These are phyloP conservation scores for Lunularia cruciata DNA, from an alignment of 225 moss, liverwort and hornwort species.

Conservation along the genomic window DNA sequence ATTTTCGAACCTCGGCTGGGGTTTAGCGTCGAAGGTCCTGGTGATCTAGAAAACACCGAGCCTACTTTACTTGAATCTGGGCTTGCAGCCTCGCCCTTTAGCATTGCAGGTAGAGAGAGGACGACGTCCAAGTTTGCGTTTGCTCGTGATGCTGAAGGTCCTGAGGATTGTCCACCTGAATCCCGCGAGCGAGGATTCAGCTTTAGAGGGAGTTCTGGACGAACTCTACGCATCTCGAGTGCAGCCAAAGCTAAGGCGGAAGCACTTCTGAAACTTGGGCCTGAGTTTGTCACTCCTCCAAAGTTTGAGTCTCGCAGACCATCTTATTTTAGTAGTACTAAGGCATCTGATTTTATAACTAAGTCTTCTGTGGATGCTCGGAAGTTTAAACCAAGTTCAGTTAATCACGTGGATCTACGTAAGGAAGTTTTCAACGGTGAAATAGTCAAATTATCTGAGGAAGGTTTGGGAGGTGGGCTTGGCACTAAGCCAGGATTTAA, in stretches of 20 bases:
- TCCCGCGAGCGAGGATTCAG: not conserved
- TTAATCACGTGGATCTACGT: too few species aligned
- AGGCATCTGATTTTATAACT: not conserved
- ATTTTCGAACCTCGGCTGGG: not conserved
- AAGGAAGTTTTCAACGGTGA: not conserved
- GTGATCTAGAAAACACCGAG: not conserved
- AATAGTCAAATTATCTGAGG: not conserved
- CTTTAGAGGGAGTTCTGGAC: constrained; percentile 11
- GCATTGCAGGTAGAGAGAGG: not conserved
- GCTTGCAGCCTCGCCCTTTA: too few species aligned
- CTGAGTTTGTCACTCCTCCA: not conserved
- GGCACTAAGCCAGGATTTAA: constrained; percentile 16
- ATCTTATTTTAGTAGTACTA: not conserved
- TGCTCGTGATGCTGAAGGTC: not conserved
- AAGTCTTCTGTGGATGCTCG: not conserved
- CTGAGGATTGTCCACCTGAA: not conserved
- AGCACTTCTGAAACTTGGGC: constrained; percentile 4
- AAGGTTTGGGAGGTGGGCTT: not conserved
- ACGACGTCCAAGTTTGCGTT: not conserved
- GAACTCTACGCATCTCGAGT: constrained; percentile 14
- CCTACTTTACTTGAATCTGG: not conserved
- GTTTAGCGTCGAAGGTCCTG: not conserved
- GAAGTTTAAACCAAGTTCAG: too few species aligned
- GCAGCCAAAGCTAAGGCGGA: constrained; percentile 23
- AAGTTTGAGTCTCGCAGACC: not conserved